Evolutionary conservation across 108 stramenopile genomes (phyloP), one percentile per base, ranked within the genome.

Genomic region (Nitzschia sp.): DNA sequence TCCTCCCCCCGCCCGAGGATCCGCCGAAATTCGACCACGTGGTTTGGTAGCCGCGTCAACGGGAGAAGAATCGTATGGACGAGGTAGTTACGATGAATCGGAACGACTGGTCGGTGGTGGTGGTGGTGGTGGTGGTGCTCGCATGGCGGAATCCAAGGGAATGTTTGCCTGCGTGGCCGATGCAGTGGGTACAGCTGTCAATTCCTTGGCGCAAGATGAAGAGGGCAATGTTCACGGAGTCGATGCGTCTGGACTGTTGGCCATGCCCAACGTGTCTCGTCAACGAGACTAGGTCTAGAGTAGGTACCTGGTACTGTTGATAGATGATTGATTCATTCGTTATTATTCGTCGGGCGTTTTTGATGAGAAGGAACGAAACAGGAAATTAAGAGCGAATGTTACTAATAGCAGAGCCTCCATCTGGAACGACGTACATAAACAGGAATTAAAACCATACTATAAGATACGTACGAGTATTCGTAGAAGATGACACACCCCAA

Each of bases 81-180:
- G 19, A 3, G 8, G 48, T 38, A 58, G 65, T 30, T 68, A 71
- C 31, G 77, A 81, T 45, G 86, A 84, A 67, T 45, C 41, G 25
- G 54, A 60, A 45, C 73, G 80, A 1, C 58, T 81, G 17, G 41
- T 80, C 13, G 58, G 80, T 2, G 72, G 64, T 26, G 61, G 67
- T 33, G 47, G 61, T 58, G 33, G 68, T 74, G 70, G 85, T 58
- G 57, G 85, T 65, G 74, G 83, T 63, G 86, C 85, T 25, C 77
- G 87, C 23, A 80, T 87, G 45, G 87, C 88, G 17, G 76, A 88
- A 68, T 72, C 65, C 30, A 68, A 82, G 53, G 81, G 85, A 38
- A 75, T 93, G 48, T 87, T 93, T 77, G 73, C 85, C 26, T 93
- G 92, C 53, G 86, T 93, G 15, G 78, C 84, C 48, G 89, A 93